A percentile compares a stretch with the other conserved stretches of the same genome.
Evolutionary conservation across 1,139 yeast genomes (phyloP).

Genomic region (Diutina siamensis): DNA sequence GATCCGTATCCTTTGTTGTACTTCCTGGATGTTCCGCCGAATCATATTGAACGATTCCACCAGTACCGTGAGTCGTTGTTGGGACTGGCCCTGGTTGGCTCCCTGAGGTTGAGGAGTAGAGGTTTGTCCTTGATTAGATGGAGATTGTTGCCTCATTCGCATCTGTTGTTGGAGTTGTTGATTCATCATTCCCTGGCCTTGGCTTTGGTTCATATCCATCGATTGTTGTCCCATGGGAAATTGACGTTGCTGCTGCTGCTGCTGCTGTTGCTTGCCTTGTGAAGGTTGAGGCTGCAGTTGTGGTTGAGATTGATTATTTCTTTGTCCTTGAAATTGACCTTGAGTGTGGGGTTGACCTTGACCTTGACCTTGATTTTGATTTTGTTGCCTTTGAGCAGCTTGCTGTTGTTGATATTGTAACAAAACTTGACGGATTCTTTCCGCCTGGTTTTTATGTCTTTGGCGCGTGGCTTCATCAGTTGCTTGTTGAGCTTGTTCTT

Average conservation of each 20-base stretch:
- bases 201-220: neutral
- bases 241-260: neutral
- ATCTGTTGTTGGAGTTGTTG: neutral
- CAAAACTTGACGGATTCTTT: neutral
- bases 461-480: slow-evolving; percentile 2
- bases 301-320: neutral
- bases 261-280: neutral
- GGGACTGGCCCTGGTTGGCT: neutral
- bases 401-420: slow-evolving; percentile 4
- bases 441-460: neutral
- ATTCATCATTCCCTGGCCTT: neutral
- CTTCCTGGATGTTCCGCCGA: slow-evolving; percentile 3
- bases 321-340: neutral
- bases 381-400: neutral
- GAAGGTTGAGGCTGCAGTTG: neutral
- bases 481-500: slow-evolving; percentile 3
- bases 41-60: slow-evolving; percentile 1
- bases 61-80: neutral
- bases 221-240: neutral
- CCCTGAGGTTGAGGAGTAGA: neutral
- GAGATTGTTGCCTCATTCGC: neutral
- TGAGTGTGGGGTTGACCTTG: neutral
- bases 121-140: neutral
- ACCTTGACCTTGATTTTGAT: neutral
- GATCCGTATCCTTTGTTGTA: neutral